These are phyloP conservation scores for Hyphochytrium catenoides DNA, from an alignment of 352 stramenopile species.

Conservation along the genomic window DNA sequence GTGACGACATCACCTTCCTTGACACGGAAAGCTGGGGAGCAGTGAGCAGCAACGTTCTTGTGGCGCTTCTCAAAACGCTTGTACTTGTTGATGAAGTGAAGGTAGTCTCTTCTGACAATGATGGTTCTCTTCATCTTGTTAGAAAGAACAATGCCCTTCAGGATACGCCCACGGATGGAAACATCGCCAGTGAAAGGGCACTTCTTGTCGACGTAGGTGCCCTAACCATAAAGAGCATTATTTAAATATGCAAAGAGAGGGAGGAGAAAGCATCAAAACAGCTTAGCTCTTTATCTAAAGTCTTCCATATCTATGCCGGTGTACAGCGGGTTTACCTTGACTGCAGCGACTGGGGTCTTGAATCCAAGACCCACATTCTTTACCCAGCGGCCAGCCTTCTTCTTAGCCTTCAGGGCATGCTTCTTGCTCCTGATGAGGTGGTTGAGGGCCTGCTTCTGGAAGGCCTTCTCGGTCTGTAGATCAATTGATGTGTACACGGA, in stretches of 20 bases:
- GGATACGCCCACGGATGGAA: conserved; percentile 91
- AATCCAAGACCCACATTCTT: conserved; percentile 94
- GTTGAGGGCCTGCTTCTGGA: conserved; percentile 97
- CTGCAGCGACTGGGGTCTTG: conserved; percentile 91
- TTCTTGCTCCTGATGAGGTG: conserved; percentile 89
- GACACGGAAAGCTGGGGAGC: conserved; percentile 88
- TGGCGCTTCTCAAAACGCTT: conserved; percentile 99
- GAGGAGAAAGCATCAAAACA: too few species aligned
- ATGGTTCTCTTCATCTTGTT: conserved; percentile 99
- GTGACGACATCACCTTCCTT: conserved; percentile 99
- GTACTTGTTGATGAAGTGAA: conserved; percentile 99
- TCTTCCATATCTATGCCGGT: too few species aligned
- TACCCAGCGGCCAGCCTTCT: conserved; percentile 84
- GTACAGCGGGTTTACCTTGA: too few species aligned
- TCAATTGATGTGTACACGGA: too few species aligned
- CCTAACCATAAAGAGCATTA: too few species aligned
- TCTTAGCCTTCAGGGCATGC: conserved; percentile 63
- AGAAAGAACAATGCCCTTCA: conserved; percentile 95
- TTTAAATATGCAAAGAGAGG: conserved; percentile 6
- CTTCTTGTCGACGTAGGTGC: conserved; percentile 99
- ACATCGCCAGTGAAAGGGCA: conserved; percentile 99
- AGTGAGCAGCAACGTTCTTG: conserved; percentile 97
- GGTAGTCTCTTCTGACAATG: conserved; percentile 97
- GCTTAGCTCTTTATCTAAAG: too few species aligned
- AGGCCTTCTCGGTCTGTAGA: conserved; percentile 88